These are phyloP conservation scores for Fusarium sp. DNA, from an alignment of 2,329 filamentous ascomycete species.

Conservation along the genomic window DNA sequence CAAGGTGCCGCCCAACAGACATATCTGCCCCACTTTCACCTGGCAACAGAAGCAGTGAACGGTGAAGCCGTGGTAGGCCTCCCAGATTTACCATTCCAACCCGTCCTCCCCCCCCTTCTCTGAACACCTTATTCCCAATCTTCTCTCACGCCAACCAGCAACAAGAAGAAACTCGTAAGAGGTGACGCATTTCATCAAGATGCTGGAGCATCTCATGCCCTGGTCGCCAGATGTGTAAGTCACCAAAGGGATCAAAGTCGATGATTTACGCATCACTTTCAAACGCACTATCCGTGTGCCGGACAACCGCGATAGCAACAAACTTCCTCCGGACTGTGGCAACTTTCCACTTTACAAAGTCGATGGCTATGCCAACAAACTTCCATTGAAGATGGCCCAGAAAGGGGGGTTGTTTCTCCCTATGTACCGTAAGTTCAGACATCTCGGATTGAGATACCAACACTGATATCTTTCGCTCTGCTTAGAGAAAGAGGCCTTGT, in stretches of 20 bases:
- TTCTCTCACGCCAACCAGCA: too few relatives aligned
- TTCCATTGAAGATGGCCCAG: neutral
- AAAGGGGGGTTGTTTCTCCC: slow-evolving; percentile 6
- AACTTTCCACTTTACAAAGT: neutral
- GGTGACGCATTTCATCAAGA: too few relatives aligned
- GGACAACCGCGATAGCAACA: neutral
- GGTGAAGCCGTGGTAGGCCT: neutral
- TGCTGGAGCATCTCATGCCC: neutral
- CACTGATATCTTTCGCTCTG: too few relatives aligned
- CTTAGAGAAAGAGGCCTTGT: slow-evolving; percentile 22
- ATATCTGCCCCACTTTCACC: neutral
- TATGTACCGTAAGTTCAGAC: slow-evolving; percentile 15
- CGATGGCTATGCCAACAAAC: neutral
- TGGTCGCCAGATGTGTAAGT: neutral
- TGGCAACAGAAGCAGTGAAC: too few relatives aligned
- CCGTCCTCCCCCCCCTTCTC: too few relatives aligned
- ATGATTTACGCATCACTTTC: slow-evolving; percentile 15
- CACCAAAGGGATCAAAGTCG: neutral
- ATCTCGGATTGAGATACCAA: too few relatives aligned
- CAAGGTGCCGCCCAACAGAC: neutral
- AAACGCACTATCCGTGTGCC: neutral
- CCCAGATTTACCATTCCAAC: neutral
- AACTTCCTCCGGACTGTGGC: neutral
- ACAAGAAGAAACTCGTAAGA: too few relatives aligned
- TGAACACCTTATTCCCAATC: too few relatives aligned